Evolutionary conservation across 257 asterid genomes (phyloP), one percentile per base, ranked within the genome.

Genomic region (Jaltomata sinuosa): DNA sequence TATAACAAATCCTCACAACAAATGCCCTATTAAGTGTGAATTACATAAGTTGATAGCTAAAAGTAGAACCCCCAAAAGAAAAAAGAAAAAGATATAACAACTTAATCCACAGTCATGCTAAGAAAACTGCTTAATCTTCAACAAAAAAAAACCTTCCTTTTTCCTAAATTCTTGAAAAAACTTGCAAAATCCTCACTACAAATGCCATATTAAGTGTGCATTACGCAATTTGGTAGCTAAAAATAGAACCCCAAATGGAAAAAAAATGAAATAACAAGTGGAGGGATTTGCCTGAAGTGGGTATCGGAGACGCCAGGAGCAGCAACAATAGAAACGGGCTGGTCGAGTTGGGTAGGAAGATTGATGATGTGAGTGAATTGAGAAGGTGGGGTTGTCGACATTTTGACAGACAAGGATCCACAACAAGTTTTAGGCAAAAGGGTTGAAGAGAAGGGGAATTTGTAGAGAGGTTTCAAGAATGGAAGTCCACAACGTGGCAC

Each of bases 271-370:
- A 81, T 32, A 84, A 36, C 8, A 79, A 49, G 45, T 82, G 62
- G 81, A 19, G 74, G 78, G 57, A 12, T 86, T 40, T 87, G 85
- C 99, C 94, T 90, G 92, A 96, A 94, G 65, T 93, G 96, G 67
- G 92, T 67, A 50, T 89, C 90, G 18, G 97, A 92, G 88, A 96
- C 89, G 62, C 98, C 97, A 9, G 94, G 85, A 61, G 92, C 94
- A 77, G 98, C 97, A 36, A 85, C 87, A 83, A 94, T 83, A 80
- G 92, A 16, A 85, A 92, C 90, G 25, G 97, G 92, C 47, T 92
- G 97, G 32, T 45, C 88, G 84, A 68, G 87, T 85, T 96, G 99
- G 81, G 71, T 27, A 21, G 94, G 94, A 82, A 96, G 91, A 84
- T 90, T 72, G 82, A 95, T 87, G 57, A 90, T 89, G 79, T 87